These are phyloP conservation scores for Aureobasidium lini DNA, from an alignment of 2,329 filamentous ascomycete species.

Conservation along the genomic window DNA sequence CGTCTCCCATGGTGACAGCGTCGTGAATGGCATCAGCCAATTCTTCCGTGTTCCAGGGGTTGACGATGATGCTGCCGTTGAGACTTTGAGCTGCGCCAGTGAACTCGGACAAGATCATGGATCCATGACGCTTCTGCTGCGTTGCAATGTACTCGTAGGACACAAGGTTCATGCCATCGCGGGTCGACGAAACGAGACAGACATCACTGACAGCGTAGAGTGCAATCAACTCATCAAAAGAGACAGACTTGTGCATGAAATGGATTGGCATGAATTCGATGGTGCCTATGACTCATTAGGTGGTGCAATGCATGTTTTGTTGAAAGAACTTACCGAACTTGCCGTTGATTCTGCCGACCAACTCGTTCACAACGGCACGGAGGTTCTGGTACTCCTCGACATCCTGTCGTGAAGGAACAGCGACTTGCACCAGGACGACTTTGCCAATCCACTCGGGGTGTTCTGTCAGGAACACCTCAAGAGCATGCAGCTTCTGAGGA, in stretches of 20 bases:
- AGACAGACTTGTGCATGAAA: slow-evolving; percentile 93
- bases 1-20: slow-evolving; percentile 90
- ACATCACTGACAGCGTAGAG: slow-evolving; percentile 89
- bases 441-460: slow-evolving; percentile 98
- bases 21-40: slow-evolving; percentile 88
- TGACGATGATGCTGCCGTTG: slow-evolving; percentile 88
- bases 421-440: slow-evolving; percentile 91
- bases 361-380: slow-evolving; percentile 88
- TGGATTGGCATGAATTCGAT: slow-evolving; percentile 99
- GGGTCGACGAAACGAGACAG: slow-evolving; percentile 88
- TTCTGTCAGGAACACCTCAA: slow-evolving; percentile 94
- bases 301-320: slow-evolving; percentile 11
- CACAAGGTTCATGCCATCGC: slow-evolving; percentile 97
- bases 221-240: slow-evolving; percentile 88
- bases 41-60: slow-evolving; percentile 98
- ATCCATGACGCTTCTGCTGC: slow-evolving; percentile 81
- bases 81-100: slow-evolving; percentile 91
- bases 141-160: slow-evolving; percentile 97
- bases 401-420: slow-evolving; percentile 87
- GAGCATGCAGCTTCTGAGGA: slow-evolving; percentile 90
- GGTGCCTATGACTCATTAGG: slow-evolving; percentile 48
- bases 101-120: slow-evolving; percentile 94
- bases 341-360: slow-evolving; percentile 94
- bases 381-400: slow-evolving; percentile 98
- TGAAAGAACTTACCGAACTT: slow-evolving; percentile 58